Conservation (phyloP, 345 rosid species). For the Melaleuca alternifolia region DNA sequence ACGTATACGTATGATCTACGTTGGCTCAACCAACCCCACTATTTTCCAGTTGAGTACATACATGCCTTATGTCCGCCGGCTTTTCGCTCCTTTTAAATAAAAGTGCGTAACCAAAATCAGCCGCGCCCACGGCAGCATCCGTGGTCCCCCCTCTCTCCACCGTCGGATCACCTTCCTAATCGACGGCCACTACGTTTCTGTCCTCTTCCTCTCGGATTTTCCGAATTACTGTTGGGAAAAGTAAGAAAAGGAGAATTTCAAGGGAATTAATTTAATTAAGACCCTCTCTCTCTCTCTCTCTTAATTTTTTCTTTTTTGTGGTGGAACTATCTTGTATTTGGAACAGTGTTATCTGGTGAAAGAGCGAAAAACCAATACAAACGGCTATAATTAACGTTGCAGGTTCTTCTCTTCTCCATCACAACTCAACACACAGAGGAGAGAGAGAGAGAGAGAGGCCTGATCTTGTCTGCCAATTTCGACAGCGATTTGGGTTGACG, state of each 20-base stretch:
- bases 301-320: neutral
- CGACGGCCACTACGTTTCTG: neutral
- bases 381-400: slow-evolving; percentile 61
- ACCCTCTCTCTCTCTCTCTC: neutral
- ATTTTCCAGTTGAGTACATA: neutral
- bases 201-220: neutral
- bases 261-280: neutral
- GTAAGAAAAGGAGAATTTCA: neutral
- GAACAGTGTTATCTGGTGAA: slow-evolving; percentile 12
- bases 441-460: neutral
- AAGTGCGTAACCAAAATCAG: neutral
- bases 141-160: neutral
- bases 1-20: neutral
- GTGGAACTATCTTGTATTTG: neutral
- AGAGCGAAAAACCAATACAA: slow-evolving; percentile 33
- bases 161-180: neutral
- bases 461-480: slow-evolving; percentile 5
- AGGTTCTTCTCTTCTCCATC: slow-evolving; percentile 1
- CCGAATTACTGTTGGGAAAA: neutral
- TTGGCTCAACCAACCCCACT: neutral
- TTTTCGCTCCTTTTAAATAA: neutral
- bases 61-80: neutral
- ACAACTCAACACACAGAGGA: neutral
- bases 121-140: neutral
- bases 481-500: neutral